phyloP scores from a whole-genome alignment of 139 green algal genomes.

The Chlamydomonas sp. region DNA sequence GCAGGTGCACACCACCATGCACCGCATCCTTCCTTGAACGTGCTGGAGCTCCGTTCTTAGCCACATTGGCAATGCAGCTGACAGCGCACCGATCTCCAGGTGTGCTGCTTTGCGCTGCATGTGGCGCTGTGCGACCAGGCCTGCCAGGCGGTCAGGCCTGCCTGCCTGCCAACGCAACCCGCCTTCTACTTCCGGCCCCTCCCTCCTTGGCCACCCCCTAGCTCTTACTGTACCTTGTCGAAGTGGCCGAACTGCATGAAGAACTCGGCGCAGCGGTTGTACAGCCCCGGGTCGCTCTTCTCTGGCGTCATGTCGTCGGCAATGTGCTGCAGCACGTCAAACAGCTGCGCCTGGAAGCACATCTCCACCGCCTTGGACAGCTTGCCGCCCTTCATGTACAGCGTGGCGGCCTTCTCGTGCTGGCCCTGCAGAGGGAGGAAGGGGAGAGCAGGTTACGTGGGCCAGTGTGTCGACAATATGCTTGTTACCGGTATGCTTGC shows the following conservation, averaged over 20 bases:
- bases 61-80: no score
- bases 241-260: conserved; percentile 57
- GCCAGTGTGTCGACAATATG: no score
- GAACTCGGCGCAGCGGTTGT: conserved; percentile 67
- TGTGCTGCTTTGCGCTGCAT: no score
- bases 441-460: neutral
- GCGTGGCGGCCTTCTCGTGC: conserved; percentile 57
- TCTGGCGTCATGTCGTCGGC: conserved; percentile 56
- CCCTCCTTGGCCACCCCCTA: no score
- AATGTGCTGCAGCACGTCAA: conserved; percentile 76
- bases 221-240: conserved; percentile 15
- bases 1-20: conserved; percentile 51
- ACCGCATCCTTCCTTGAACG: no score
- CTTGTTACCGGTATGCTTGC: no score
- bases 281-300: conserved; percentile 35
- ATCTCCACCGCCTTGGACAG: conserved; percentile 79
- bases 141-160: no score
- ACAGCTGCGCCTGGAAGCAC: conserved; percentile 76
- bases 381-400: conserved; percentile 63
- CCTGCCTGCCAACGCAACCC: no score
- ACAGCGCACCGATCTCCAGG: no score
- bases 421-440: conserved; percentile 27
- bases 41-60: no score
- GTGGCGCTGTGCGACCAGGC: no score
- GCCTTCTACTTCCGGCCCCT: no score